Percentiles rank a stretch among this genome's conserved stretches.
phyloP scores from a whole-genome alignment of 345 rosid species.

The Bruguiera gymnorhiza region DNA sequence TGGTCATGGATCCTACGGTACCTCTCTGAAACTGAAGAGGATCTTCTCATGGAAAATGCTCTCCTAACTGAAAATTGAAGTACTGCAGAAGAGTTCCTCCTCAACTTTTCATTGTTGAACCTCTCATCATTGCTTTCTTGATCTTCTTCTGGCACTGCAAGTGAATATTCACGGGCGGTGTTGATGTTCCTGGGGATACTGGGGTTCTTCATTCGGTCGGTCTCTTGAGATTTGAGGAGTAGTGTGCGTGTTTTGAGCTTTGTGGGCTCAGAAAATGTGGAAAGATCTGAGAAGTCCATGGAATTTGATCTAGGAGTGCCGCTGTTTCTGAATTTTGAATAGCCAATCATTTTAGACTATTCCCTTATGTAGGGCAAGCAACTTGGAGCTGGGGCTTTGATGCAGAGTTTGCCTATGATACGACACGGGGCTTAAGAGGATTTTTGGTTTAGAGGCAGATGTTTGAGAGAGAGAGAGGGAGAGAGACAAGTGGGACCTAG shows the following conservation, averaged over 20 bases:
- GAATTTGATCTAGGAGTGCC: constrained; percentile 33
- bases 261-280: constrained; percentile 17
- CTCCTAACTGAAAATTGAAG: constrained; percentile 46
- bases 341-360: constrained; percentile 31
- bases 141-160: constrained; percentile 21
- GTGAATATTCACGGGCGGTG: constrained; percentile 11
- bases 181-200: background rate
- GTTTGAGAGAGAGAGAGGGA: background rate
- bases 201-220: background rate
- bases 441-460: too few species aligned
- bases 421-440: background rate
- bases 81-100: constrained; percentile 45
- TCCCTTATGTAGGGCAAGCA: too few species aligned
- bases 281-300: constrained; percentile 35
- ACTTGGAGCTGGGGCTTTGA: background rate
- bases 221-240: background rate
- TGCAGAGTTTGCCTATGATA: background rate
- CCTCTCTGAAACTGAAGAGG: constrained; percentile 76
- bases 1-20: constrained; percentile 78
- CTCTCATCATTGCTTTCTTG: constrained; percentile 19
- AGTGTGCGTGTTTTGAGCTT: constrained; percentile 4
- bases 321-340: constrained; percentile 39
- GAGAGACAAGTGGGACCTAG: background rate
- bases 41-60: constrained; percentile 73
- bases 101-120: constrained; percentile 26